Conservation (phyloP, 208 protist genomes). For the Angomonas deanei region DNA sequence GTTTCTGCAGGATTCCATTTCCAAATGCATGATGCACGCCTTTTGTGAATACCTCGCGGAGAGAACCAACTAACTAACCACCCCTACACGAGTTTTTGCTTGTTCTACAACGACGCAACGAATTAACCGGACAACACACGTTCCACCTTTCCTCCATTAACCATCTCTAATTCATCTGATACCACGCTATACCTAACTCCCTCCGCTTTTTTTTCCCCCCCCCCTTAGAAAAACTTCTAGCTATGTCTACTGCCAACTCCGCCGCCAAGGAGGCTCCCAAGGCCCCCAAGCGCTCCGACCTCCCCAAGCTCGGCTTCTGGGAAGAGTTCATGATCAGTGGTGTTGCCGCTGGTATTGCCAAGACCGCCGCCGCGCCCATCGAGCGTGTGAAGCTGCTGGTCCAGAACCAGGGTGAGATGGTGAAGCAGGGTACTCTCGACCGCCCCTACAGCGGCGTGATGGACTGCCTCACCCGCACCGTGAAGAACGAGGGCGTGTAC, state of each 20-base stretch:
- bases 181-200: too few species aligned
- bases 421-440: constrained; percentile 67
- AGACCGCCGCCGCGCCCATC: constrained; percentile 92
- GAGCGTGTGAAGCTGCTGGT: constrained; percentile 95
- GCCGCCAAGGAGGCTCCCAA: constrained; percentile 12
- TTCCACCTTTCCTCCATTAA: too few species aligned
- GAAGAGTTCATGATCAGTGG: constrained; percentile 82
- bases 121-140: too few species aligned
- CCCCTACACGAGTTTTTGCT: constrained; percentile 9
- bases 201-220: too few species aligned
- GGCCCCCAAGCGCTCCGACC: constrained; percentile 22
- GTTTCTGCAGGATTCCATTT: constrained; percentile 30
- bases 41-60: constrained; percentile 38
- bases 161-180: too few species aligned
- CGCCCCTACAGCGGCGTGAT: constrained; percentile 92
- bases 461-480: constrained; percentile 93
- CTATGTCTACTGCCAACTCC: constrained; percentile 20
- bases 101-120: too few species aligned
- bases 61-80: background rate
- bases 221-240: too few species aligned
- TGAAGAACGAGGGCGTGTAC: constrained; percentile 88
- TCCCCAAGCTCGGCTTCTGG: constrained; percentile 49
- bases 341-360: constrained; percentile 73
- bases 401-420: constrained; percentile 89
- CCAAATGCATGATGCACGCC: constrained; percentile 46